Evolutionary conservation across 257 asterid species (phyloP), one percentile per base, ranked within the genome.

Genomic region (Forsythia suspensa): DNA sequence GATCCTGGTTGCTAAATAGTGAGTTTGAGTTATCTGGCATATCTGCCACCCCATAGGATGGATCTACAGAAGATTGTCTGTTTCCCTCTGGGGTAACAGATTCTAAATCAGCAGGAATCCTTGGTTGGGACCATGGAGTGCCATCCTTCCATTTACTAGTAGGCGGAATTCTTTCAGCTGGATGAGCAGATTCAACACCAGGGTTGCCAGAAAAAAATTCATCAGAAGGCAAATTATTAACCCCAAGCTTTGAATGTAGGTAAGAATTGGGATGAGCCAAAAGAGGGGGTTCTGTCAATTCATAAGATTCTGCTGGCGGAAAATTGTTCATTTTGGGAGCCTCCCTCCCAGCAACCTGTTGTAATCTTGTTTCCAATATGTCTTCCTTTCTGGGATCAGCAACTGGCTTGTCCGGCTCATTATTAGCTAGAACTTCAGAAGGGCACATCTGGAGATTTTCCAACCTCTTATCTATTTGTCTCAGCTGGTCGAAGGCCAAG

Each of bases 1-100:
- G 96, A 83, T 96, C 99, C 85, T 89, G 97, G 82, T 90, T 83
- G 82, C 91, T 83, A 83, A 90, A 92, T 55, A 91, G 80, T 24
- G 97, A 91, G 74, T 87, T 77, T 37, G 94, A 88, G 84, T 81
- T 84, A 75, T 93, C 94, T 9, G 74, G 78, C 65, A 79, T 44
- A 71, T 90, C 92, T 84, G 83, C 92, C 80, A 73, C 87, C 79
- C 76, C 72, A 74, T 79, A 73, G 51, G 92, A 84, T 75, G 90
- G 85, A n/a, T 86, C 85, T 77, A 81, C 73, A 77, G 84, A 80
- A 67, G 89, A 76, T 52, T 80, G n/a, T 18, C 71, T n/a, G 42
- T 80, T 79, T 41, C 79, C 92, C 43, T 86, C 86, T 36, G 76
- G 76, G 37, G 76, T 37, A 75, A 80, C 75, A 44, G 84, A 67